Percentiles rank a stretch among this genome's conserved stretches.
phyloP scores from a whole-genome alignment of 2,329 filamentous ascomycete genomes.

The Venturia oleaginea region DNA sequence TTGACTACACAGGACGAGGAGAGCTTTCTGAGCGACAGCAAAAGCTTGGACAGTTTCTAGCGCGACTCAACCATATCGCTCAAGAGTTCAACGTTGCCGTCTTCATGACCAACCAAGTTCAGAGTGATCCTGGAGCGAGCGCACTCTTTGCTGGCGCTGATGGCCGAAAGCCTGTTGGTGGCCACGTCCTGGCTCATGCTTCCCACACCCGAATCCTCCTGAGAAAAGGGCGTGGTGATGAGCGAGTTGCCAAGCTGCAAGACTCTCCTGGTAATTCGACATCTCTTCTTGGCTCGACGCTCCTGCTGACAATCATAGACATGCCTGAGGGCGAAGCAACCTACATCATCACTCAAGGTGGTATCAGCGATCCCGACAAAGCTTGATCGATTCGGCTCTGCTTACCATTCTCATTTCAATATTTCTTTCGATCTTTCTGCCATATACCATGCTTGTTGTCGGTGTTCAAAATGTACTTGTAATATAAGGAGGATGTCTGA shows the following conservation, averaged over 20 bases:
- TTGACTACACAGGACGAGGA: slow-evolving; percentile 57
- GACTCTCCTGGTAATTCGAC: slow-evolving; percentile 50
- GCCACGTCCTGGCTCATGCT: slow-evolving; percentile 60
- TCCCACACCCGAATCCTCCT: slow-evolving; percentile 58
- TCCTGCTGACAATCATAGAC: slow-evolving; percentile 34
- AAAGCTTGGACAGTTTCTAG: slow-evolving; percentile 57
- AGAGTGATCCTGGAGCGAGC: slow-evolving; percentile 60
- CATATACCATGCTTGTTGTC: not conserved
- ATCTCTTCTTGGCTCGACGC: slow-evolving; percentile 14
- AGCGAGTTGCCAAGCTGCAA: slow-evolving; percentile 60
- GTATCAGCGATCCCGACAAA: slow-evolving; percentile 55
- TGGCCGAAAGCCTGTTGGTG: slow-evolving; percentile 57
- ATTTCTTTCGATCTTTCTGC: not conserved
- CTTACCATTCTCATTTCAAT: not conserved
- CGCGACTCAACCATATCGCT: slow-evolving; percentile 54
- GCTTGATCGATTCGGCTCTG: not conserved
- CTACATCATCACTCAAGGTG: slow-evolving; percentile 61
- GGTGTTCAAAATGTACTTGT: not conserved
- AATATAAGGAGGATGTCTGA: not conserved
- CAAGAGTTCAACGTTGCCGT: slow-evolving; percentile 63
- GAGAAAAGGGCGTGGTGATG: slow-evolving; percentile 59
- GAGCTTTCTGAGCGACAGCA: slow-evolving; percentile 61
- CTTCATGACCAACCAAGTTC: slow-evolving; percentile 62
- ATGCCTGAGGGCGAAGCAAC: slow-evolving; percentile 61
- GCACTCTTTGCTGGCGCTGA: slow-evolving; percentile 59